A percentile compares a stretch with the other conserved stretches of the same genome.
These are phyloP conservation scores for Lepidium didymum DNA, from an alignment of 345 rosid genomes.

Conservation along the genomic window DNA sequence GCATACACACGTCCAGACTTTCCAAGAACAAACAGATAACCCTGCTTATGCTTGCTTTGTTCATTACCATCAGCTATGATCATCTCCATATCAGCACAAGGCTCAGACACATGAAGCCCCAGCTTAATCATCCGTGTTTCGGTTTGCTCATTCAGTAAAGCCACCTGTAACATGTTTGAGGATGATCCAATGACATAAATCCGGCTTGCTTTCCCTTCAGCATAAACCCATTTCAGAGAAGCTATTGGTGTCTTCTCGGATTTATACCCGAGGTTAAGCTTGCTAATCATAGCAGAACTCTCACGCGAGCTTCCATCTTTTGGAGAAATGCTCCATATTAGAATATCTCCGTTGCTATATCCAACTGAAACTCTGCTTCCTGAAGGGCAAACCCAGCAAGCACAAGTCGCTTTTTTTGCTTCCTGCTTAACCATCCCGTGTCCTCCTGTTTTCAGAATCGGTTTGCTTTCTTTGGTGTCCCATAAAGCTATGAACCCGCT, in stretches of 20 bases:
- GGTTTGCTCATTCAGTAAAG: conserved; percentile 61
- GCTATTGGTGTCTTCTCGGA: conserved; percentile 64
- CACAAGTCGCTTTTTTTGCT: conserved; percentile 61
- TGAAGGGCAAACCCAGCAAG: conserved; percentile 82
- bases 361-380: conserved; percentile 85
- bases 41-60: conserved; percentile 55
- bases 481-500: conserved; percentile 68
- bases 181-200: conserved; percentile 65
- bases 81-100: conserved; percentile 71
- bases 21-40: conserved; percentile 54
- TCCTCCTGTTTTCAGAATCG: conserved; percentile 53
- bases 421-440: conserved; percentile 42
- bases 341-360: conserved; percentile 73
- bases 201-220: conserved; percentile 70
- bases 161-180: conserved; percentile 55
- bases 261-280: conserved; percentile 82
- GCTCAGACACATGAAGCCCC: conserved; percentile 68
- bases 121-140: conserved; percentile 76
- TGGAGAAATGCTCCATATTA: conserved; percentile 57
- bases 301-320: conserved; percentile 37
- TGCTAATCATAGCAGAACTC: conserved; percentile 38
- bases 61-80: conserved; percentile 47
- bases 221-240: conserved; percentile 61
- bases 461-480: conserved; percentile 66
- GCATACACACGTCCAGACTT: conserved; percentile 72